Percentiles rank a stretch among this genome's conserved stretches.
Conservation (phyloP, 2,329 filamentous ascomycete species). For the Ceratocystis colombiana region DNA sequence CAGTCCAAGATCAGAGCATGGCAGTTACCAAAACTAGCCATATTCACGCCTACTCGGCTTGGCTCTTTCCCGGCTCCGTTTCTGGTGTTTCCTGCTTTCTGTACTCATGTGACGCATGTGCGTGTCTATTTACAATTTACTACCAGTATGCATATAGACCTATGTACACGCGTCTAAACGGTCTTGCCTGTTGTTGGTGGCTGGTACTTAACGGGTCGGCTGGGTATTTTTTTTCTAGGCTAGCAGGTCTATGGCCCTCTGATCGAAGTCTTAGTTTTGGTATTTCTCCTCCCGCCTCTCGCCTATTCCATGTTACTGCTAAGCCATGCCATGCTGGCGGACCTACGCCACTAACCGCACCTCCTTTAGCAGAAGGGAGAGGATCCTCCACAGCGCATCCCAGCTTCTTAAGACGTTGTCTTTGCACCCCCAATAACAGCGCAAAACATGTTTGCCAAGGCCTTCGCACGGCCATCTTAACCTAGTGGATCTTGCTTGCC, state of each 20-base stretch:
- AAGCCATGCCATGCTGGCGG: too few relatives aligned
- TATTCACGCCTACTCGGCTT: neutral
- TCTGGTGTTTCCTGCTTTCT: neutral
- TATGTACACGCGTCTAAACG: constrained; percentile 1
- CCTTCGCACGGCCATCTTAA: too few relatives aligned
- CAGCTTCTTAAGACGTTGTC: too few relatives aligned
- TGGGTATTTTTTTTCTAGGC: neutral
- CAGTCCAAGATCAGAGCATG: neutral
- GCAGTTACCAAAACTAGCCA: neutral
- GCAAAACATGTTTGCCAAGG: too few relatives aligned
- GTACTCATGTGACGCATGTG: neutral
- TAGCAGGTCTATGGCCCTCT: too few relatives aligned
- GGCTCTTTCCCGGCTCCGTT: neutral
- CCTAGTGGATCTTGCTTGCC: too few relatives aligned
- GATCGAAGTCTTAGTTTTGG: neutral
- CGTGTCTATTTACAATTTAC: neutral
- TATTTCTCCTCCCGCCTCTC: neutral
- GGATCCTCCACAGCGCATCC: too few relatives aligned
- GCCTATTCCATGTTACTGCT: too few relatives aligned
- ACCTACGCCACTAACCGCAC: too few relatives aligned
- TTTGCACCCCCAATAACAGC: too few relatives aligned
- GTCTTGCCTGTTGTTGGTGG: constrained; percentile 7
- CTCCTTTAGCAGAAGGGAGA: too few relatives aligned
- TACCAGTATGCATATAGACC: neutral
- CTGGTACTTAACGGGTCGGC: constrained; percentile 3